Evolutionary conservation across 352 stramenopile genomes (phyloP), one percentile per base, ranked within the genome.

Genomic region (Achlya hypogyna): DNA sequence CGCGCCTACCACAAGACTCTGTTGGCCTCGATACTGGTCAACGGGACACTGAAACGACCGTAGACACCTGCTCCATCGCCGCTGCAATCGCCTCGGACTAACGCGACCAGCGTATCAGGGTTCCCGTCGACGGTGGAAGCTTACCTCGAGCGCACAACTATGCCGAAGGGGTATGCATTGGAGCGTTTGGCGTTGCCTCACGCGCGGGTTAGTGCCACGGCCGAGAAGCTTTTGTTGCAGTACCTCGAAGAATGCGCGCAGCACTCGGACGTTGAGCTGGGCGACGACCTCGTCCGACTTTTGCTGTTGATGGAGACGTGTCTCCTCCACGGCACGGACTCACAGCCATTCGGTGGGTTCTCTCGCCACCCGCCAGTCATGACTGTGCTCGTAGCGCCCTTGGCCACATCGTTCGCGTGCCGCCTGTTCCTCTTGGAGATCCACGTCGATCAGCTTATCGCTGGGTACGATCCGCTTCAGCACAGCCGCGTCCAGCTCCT

Each of bases 221-320:
- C 59, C 32, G 47, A 51, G 43, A 45, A 59, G 12, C 20, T 67
- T 5, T 59, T 67, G 38, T 18, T 67, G 4, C n/a, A 40, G 20
- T 67, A 35, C 23, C 23, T 67, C 22, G 60, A 67, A 27, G 16
- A 22, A 18, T 59, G 40, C 60, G 51, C 43, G 2, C 27, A 60
- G n/a, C 25, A 29, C 27, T 27, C 16, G 23, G 1, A 51, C 5
- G 32, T 60, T 10, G 9, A 5, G 14, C 34, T 67, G 31, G 60
- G 31, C 25, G 42, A 67, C 25, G 20, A 23, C 25, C 42, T 67
- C 12, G 10, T 67, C 9, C 10, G 28, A 10, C 18, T 67, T 22
- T 5, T 67, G 28, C 23, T 59, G 22, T 58, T 31, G 60, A 67
- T 67, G 51, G 42, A 67, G 18, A 59, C 35, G 5, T 59, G 60